Percentiles rank a stretch among this genome's conserved stretches.
Evolutionary conservation across 495 filamentous ascomycete species (phyloP).

Genomic region (Podospora anserina): DNA sequence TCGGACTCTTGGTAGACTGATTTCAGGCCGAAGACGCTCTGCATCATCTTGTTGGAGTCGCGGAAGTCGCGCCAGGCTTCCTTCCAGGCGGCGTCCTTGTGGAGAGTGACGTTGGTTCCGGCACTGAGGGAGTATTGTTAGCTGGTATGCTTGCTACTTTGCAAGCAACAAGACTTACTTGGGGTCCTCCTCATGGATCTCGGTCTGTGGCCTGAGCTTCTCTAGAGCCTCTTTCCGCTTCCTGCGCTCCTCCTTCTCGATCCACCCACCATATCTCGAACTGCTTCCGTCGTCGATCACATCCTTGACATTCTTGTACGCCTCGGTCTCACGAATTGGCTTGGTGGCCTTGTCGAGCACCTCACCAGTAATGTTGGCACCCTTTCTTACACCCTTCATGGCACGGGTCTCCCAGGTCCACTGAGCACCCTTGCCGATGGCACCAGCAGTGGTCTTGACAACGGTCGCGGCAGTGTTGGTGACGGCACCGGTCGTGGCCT

Average conservation of each 20-base stretch:
- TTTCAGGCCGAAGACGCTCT: slow-evolving; percentile 79
- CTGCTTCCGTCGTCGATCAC: slow-evolving; percentile 97
- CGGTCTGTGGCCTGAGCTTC: slow-evolving; percentile 49
- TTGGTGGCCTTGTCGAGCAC: slow-evolving; percentile 89
- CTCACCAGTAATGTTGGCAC: slow-evolving; percentile 77
- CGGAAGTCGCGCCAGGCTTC: slow-evolving; percentile 92
- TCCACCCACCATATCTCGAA: slow-evolving; percentile 91
- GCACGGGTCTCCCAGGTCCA: slow-evolving; percentile 97
- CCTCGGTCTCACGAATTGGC: slow-evolving; percentile 89
- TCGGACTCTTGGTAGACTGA: slow-evolving; percentile 90
- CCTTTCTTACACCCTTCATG: slow-evolving; percentile 86
- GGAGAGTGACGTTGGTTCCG: slow-evolving; percentile 87
- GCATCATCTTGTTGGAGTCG: slow-evolving; percentile 83
- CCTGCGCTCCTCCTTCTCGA: slow-evolving; percentile 89
- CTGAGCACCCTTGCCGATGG: slow-evolving; percentile 79
- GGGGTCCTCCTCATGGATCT: slow-evolving; percentile 76
- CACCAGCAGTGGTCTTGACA: slow-evolving; percentile 79
- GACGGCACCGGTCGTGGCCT: slow-evolving; percentile 72
- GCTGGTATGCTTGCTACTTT: background rate
- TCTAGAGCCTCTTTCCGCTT: slow-evolving; percentile 68
- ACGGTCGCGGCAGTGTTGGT: slow-evolving; percentile 70
- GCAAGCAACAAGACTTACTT: slow-evolving; percentile 58
- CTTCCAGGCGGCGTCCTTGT: slow-evolving; percentile 96
- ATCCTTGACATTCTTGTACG: slow-evolving; percentile 89
- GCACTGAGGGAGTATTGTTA: slow-evolving; percentile 49